Base-by-base conservation (phyloP, 108 stramenopile genomes). In the Cyclostephanos invisitatus region DNA sequence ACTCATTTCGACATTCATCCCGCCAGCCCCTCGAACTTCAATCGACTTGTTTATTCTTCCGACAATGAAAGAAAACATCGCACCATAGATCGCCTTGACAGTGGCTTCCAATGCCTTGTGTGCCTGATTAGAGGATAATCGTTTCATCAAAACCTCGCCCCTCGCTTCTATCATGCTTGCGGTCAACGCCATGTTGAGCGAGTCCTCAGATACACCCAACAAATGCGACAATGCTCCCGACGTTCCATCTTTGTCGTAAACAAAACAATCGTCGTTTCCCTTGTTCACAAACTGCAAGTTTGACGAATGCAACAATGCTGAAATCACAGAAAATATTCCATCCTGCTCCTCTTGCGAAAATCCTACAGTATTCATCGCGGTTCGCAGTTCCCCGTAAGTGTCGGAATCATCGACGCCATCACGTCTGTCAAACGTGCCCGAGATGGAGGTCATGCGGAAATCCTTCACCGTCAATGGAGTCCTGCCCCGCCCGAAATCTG, bases 1-100 rank as follows among this genome's bases (percentile, higher is more conserved):
- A 27, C 80, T 86, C 3, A 53, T 49, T 32, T 50, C 22, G 36
- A 64, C 72, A 38, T 53, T 28, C 12, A 60, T 57, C 62, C 29
- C 28, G 29, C 40, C 18, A 44, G 73, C 76, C 24, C 62, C 73
- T 47, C 54, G 71, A 7, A 86, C 83, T 61, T 79, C 74, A 51
- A 97, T 96, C 56, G 90, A 91, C 40, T 81, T 77, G 82, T 99
- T 99, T 69, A 98, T 85, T 58, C 83, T 81, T 29, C 67, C 28
- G 38, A 99, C 98, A 65, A 99, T 83, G 55, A 85, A 89, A 25
- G 83, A 80, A 76, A 99, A 99, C 15, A 98, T 73, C 7, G 90
- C 86, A 12, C 87, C 91, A 74, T 98, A 98, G 0, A 94, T 79
- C 14, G 96, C 90, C 82, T 98, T 99, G 59, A 88, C 86, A 5